Conservation (phyloP, 148 eudicot genomes). For the Silene uniflora region DNA sequence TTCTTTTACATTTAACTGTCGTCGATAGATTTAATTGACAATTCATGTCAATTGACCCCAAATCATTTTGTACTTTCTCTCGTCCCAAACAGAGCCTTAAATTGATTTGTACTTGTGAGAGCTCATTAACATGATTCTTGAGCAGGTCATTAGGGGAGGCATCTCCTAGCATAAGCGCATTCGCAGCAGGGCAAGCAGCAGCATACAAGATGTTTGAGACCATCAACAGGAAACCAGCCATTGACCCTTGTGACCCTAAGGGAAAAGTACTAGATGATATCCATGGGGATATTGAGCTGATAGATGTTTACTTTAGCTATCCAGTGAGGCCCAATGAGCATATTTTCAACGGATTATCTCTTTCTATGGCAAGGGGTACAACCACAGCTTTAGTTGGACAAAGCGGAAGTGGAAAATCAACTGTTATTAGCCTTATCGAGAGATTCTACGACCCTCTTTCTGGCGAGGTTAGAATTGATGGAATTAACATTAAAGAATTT, state of each 20-base stretch:
- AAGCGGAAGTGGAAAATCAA: slow-evolving; percentile 72
- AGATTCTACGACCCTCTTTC: slow-evolving; percentile 63
- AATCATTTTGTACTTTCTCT: not conserved
- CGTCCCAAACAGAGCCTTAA: not conserved
- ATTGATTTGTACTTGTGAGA: not conserved
- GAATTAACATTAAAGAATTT: slow-evolving; percentile 49
- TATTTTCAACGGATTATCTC: slow-evolving; percentile 50
- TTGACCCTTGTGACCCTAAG: slow-evolving; percentile 45
- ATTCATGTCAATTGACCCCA: not conserved
- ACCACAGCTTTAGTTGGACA: slow-evolving; percentile 67
- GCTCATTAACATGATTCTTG: not conserved
- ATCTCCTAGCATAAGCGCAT: slow-evolving; percentile 51
- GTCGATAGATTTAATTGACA: not conserved
- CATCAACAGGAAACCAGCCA: slow-evolving; percentile 49
- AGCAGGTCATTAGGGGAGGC: slow-evolving; percentile 55
- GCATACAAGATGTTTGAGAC: slow-evolving; percentile 73
- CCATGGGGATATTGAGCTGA: slow-evolving; percentile 53
- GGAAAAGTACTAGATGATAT: slow-evolving; percentile 53
- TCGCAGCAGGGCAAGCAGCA: slow-evolving; percentile 62
- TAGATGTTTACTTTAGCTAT: slow-evolving; percentile 53
- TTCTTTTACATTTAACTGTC: not conserved
- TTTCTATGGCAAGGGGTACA: slow-evolving; percentile 48
- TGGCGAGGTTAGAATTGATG: slow-evolving; percentile 66
- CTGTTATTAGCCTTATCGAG: slow-evolving; percentile 60
- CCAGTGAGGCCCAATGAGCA: slow-evolving; percentile 57